Conservation (phyloP, 2,329 filamentous ascomycete genomes). For the Xylaria sp. region DNA sequence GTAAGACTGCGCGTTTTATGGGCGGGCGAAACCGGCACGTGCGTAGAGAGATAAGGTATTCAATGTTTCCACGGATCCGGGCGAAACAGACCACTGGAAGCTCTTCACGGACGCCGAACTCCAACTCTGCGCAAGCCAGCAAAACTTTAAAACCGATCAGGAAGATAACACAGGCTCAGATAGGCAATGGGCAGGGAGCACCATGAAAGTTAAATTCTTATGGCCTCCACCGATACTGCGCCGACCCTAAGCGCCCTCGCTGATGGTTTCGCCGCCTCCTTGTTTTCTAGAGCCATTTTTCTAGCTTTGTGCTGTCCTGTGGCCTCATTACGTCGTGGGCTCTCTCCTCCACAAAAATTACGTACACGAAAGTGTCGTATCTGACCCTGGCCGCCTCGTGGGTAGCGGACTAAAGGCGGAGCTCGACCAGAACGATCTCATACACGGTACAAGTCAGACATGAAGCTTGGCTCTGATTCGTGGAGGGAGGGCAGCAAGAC, state of each 20-base stretch:
- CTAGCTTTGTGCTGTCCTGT: slow-evolving; percentile 9
- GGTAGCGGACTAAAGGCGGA: slow-evolving; percentile 10
- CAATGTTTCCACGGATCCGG: not conserved
- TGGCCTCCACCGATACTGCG: slow-evolving; percentile 10
- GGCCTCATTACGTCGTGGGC: slow-evolving; percentile 29
- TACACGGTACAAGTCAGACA: slow-evolving; percentile 18
- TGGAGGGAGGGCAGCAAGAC: slow-evolving; percentile 10
- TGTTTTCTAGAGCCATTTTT: slow-evolving; percentile 16
- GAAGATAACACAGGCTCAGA: slow-evolving; percentile 1
- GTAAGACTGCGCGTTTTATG: not conserved
- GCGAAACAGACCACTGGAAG: slow-evolving; percentile 1
- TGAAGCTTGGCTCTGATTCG: slow-evolving; percentile 19
- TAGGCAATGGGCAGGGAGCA: slow-evolving; percentile 17
- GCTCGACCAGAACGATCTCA: slow-evolving; percentile 13
- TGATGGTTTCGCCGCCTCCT: slow-evolving; percentile 20
- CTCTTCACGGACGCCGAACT: slow-evolving; percentile 12
- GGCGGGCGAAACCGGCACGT: not conserved
- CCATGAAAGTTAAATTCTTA: slow-evolving; percentile 27
- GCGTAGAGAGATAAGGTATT: not conserved
- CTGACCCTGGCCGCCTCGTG: slow-evolving; percentile 4
- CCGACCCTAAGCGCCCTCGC: not conserved
- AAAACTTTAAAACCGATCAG: slow-evolving; percentile 10
- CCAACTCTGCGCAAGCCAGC: not conserved
- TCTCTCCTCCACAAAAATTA: slow-evolving; percentile 30
- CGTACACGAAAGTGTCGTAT: slow-evolving; percentile 29